A percentile compares a stretch with the other conserved stretches of the same genome.
These are phyloP conservation scores for Arthrobotrys iridis DNA, from an alignment of 2,329 filamentous ascomycete genomes.

Conservation along the genomic window DNA sequence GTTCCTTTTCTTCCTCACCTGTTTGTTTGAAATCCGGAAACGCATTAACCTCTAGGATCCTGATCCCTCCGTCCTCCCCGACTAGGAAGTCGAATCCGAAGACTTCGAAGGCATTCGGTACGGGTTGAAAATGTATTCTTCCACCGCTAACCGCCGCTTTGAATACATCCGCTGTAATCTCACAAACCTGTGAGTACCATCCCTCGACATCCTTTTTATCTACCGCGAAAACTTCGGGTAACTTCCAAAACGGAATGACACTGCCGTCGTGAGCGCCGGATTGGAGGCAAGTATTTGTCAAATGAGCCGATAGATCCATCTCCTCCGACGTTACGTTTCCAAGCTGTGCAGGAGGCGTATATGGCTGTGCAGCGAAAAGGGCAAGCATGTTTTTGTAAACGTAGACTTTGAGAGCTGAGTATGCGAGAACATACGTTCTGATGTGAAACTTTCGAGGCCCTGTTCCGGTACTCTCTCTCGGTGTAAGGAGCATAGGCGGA, in stretches of 20 bases:
- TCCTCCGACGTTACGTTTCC: constrained; percentile 40
- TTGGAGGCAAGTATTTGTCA: constrained; percentile 97
- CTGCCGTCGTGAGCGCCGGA: constrained; percentile 69
- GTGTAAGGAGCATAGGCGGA: constrained; percentile 78
- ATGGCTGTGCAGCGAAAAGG: constrained; percentile 82
- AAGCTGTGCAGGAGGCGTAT: constrained; percentile 68
- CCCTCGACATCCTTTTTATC: constrained; percentile 66
- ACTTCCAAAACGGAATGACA: constrained; percentile 78
- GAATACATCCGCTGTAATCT: constrained; percentile 79
- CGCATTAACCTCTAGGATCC: constrained; percentile 90
- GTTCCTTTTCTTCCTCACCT: constrained; percentile 74
- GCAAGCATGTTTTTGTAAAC: constrained; percentile 93
- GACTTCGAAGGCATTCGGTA: constrained; percentile 88
- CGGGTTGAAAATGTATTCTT: constrained; percentile 86
- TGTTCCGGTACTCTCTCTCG: constrained; percentile 62
- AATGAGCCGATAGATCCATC: constrained; percentile 74
- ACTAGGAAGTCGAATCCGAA: constrained; percentile 93
- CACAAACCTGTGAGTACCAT: constrained; percentile 79
- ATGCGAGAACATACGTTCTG: constrained; percentile 85
- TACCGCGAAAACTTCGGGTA: constrained; percentile 62
- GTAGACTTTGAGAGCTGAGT: constrained; percentile 80
- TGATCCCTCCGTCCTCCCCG: constrained; percentile 71
- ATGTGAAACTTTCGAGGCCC: constrained; percentile 90
- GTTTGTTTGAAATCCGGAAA: constrained; percentile 97
- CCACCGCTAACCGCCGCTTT: constrained; percentile 85